Conservation (phyloP, 495 filamentous ascomycete genomes). For the Tuber brumale region DNA sequence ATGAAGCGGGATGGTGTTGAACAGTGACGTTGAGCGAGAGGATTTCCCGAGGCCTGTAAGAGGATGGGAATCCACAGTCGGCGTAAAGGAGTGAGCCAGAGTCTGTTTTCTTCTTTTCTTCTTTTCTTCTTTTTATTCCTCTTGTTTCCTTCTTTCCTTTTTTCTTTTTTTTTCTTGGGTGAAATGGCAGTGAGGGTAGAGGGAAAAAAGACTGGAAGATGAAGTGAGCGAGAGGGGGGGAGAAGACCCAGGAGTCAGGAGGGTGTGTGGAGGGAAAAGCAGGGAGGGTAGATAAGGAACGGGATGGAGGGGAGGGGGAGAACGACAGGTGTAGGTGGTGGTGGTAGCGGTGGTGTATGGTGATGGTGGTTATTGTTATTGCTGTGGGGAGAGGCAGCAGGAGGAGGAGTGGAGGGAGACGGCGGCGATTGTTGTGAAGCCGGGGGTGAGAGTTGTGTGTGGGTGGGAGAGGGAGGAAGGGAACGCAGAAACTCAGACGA, state of each 20-base stretch:
- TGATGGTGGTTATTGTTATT: slow-evolving; percentile 4
- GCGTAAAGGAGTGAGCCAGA: slow-evolving; percentile 3
- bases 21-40: not conserved
- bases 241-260: slow-evolving; percentile 6
- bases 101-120: slow-evolving; percentile 4
- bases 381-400: slow-evolving; percentile 10
- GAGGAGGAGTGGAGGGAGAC: slow-evolving; percentile 13
- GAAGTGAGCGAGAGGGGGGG: slow-evolving; percentile 4
- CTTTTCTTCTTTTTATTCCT: not conserved
- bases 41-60: slow-evolving; percentile 4
- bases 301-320: slow-evolving; percentile 22
- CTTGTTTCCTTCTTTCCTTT: not conserved
- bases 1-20: slow-evolving; percentile 27
- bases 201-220: slow-evolving; percentile 1
- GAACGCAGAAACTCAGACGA: slow-evolving; percentile 7
- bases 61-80: slow-evolving; percentile 7
- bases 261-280: slow-evolving; percentile 19
- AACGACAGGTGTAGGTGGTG: not conserved
- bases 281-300: slow-evolving; percentile 19
- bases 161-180: not conserved
- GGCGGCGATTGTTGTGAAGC: slow-evolving; percentile 6
- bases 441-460: not conserved
- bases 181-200: slow-evolving; percentile 7
- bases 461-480: slow-evolving; percentile 3
- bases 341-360: not conserved